Base-by-base conservation (phyloP, 2,329 filamentous ascomycete genomes). In the Biscogniauxia mediterranea region DNA sequence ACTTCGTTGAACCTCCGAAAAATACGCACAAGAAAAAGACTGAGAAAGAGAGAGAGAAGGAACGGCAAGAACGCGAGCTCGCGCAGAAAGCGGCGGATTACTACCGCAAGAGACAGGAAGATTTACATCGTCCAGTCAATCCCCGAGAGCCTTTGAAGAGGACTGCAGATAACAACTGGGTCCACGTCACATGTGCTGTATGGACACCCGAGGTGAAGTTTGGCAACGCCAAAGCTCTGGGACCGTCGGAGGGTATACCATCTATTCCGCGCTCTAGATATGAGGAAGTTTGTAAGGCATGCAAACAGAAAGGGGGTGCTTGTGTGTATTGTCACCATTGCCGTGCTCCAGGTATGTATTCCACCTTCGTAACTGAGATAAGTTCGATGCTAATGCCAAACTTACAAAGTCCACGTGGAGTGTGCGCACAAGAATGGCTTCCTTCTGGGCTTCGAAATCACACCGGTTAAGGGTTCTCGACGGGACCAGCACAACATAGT, bases 161-260 rank as follows among this genome's bases (percentile, higher is more conserved):
- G 55, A 99, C 95, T 0, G 91, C 90, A 3, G 93, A 96, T 73
- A 98, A 98, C 78, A 98, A 98, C 72, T 99, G 95, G 95, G 92
- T 97, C 17, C 95, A 99, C 74, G 92, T 98, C 26, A 89, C 90
- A 46, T 99, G 95, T 72, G 93, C 95, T 1, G 82, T 97, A 19
- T 98, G 92, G 88, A 93, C 90, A 11, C 88, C 92, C 0, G 95
- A 99, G 76, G 89, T 97, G 70, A 95, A 93, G 71, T 99, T 97
- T 75, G 93, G 91, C 64, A 91, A 91, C 69, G 90, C 93, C 19
- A 88, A 89, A 70, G 87, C 90, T 19, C 79, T 99, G 38, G 90
- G 93, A 68, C 89, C 93, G 32, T 93, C 91, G 1, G 95, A 99
- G 77, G 94, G 94, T 20, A 92, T 99, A 65, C 90, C 91, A 3